Percentiles rank a stretch among this genome's conserved stretches.
Evolutionary conservation across 192 early-diverging fungal species (phyloP).

Genomic region (Backusella tuberculispora): DNA sequence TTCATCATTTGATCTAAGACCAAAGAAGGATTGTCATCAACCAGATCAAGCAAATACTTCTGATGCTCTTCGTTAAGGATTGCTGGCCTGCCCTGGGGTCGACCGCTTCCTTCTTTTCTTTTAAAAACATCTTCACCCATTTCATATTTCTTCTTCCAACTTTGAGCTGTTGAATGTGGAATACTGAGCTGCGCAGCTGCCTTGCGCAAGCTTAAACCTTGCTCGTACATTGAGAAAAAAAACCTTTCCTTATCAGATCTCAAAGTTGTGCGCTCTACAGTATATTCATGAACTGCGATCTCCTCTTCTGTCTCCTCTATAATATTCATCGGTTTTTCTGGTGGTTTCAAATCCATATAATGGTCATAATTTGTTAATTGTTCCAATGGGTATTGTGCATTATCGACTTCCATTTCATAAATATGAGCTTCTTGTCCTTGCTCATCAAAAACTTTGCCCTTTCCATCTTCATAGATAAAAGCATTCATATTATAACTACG

Average conservation of each 20-base stretch:
- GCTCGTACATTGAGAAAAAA: too few relatives aligned
- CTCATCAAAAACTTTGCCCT: not conserved
- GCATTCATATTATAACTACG: not conserved
- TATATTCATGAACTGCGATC: too few relatives aligned
- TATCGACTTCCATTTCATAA: not conserved
- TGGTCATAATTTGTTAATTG: not conserved
- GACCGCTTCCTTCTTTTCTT: constrained; percentile 22
- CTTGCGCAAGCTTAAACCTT: not conserved
- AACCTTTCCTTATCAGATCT: too few relatives aligned
- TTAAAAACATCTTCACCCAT: not conserved
- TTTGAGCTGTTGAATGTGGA: not conserved
- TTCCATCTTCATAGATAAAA: constrained; percentile 8
- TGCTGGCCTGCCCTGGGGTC: not conserved
- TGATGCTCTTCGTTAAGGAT: not conserved
- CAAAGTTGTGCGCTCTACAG: too few relatives aligned
- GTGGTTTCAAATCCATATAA: not conserved
- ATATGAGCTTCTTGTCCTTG: not conserved
- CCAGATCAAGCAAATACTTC: constrained; percentile 2
- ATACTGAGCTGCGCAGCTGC: not conserved
- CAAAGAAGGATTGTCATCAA: constrained; percentile 17
- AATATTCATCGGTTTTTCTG: not conserved
- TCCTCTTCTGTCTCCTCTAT: too few relatives aligned
- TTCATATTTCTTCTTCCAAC: constrained; percentile 1
- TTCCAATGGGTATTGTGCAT: constrained; percentile 2
- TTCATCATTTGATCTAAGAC: constrained; percentile 17